Percentiles rank a stretch among this genome's conserved stretches.
Evolutionary conservation across 306 rosid species (phyloP).

Genomic region (Acacia confusa): DNA sequence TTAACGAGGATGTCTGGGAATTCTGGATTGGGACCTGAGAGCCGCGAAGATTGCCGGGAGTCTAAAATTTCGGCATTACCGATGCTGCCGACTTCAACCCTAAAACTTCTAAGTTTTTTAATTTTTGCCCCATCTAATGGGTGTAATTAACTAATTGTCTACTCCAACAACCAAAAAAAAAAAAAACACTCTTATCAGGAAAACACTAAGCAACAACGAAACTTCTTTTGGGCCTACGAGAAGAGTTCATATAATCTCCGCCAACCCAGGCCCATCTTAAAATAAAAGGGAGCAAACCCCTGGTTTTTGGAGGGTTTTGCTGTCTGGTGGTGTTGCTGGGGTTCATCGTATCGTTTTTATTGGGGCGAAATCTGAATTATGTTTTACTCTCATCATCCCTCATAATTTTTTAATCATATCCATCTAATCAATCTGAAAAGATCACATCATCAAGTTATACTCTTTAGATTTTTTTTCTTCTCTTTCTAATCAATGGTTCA

Average conservation of each 20-base stretch:
- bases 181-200: no score
- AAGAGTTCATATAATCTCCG: not conserved
- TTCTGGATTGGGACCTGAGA: not conserved
- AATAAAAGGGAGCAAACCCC: not conserved
- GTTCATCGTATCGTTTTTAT: not conserved
- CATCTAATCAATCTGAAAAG: no score
- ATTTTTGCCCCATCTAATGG: not conserved
- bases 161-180: not conserved
- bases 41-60: not conserved
- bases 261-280: not conserved
- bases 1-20: not conserved
- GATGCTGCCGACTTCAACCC: conserved; percentile 18
- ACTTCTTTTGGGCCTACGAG: not conserved
- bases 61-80: not conserved
- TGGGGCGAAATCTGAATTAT: no score
- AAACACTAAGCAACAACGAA: not conserved
- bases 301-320: not conserved
- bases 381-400: no score
- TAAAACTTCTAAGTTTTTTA: not conserved
- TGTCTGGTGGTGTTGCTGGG: not conserved
- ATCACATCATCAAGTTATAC: no score
- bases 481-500: no score
- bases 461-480: no score
- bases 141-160: not conserved
- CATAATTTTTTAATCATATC: no score